These are phyloP conservation scores for Colletotrichum sublineola DNA, from an alignment of 2,329 filamentous ascomycete species.

Conservation along the genomic window DNA sequence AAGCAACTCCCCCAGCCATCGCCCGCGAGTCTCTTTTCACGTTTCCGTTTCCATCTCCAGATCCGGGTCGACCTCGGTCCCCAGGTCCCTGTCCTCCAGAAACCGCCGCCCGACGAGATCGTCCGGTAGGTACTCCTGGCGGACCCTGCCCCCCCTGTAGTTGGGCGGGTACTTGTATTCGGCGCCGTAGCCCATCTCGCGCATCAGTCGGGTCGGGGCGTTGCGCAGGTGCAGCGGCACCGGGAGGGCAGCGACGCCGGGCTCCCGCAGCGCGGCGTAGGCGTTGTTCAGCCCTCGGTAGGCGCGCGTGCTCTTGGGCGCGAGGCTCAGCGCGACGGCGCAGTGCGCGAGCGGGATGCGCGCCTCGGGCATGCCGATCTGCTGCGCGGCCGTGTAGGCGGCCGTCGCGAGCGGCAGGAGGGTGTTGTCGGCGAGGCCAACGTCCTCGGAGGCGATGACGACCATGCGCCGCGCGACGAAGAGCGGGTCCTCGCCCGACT, in stretches of 20 bases:
- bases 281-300: conserved; percentile 88
- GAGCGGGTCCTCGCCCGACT: conserved; percentile 92
- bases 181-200: conserved; percentile 88
- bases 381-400: conserved; percentile 88
- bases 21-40: not conserved
- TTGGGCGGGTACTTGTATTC: conserved; percentile 98
- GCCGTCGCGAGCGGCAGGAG: conserved; percentile 88
- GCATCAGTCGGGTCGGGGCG: conserved; percentile 92
- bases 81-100: conserved; percentile 84
- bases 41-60: conserved; percentile 57
- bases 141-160: conserved; percentile 83
- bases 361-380: conserved; percentile 95
- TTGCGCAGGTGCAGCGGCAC: conserved; percentile 92
- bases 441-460: conserved; percentile 93
- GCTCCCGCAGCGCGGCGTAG: conserved; percentile 82
- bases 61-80: conserved; percentile 81
- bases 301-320: conserved; percentile 87
- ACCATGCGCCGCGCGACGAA: conserved; percentile 94
- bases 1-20: too few species aligned
- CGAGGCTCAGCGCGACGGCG: conserved; percentile 82
- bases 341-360: conserved; percentile 92
- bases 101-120: conserved; percentile 78
- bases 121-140: conserved; percentile 91
- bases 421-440: conserved; percentile 88
- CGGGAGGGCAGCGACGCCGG: conserved; percentile 83